A percentile compares a stretch with the other conserved stretches of the same genome.
Evolutionary conservation across 768 basidiomycete genomes (phyloP).

Genomic region (Crucibulum laeve): DNA sequence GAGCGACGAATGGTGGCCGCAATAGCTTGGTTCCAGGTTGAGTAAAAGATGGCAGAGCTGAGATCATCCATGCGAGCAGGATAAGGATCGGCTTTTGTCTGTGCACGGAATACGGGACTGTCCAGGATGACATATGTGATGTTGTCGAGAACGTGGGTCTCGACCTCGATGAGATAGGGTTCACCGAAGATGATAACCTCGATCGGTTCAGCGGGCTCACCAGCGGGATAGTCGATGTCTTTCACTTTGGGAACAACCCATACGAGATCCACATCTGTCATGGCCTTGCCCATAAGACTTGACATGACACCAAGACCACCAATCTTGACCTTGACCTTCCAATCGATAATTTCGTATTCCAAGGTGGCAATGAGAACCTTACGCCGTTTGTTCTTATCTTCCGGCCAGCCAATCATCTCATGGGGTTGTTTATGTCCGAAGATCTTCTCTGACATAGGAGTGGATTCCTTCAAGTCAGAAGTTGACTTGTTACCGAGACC

Average conservation of each 20-base stretch:
- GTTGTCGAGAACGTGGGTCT: conserved; percentile 89
- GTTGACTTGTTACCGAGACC: conserved; percentile 66
- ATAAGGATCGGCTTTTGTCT: conserved; percentile 94
- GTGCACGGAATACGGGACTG: conserved; percentile 94
- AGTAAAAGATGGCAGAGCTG: conserved; percentile 95
- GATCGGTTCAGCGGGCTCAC: conserved; percentile 89
- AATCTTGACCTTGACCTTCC: conserved; percentile 97
- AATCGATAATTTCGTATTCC: conserved; percentile 96
- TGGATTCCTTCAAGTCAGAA: conserved; percentile 63
- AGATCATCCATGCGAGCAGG: conserved; percentile 97
- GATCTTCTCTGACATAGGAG: conserved; percentile 66
- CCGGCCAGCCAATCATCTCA: conserved; percentile 96
- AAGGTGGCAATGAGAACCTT: conserved; percentile 90
- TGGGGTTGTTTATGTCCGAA: conserved; percentile 57
- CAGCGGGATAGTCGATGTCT: conserved; percentile 88
- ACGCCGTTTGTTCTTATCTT: conserved; percentile 85
- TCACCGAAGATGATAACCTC: conserved; percentile 97
- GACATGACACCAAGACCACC: conserved; percentile 99
- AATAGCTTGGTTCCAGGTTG: conserved; percentile 97
- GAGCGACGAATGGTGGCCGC: conserved; percentile 84
- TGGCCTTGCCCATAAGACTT: conserved; percentile 94
- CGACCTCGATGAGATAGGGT: conserved; percentile 92
- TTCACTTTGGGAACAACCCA: conserved; percentile 96
- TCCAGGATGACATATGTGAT: conserved; percentile 94
- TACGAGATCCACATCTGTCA: conserved; percentile 92